phyloP scores from a whole-genome alignment of 169 alveolate species.

The Cryptosporidium bovis region DNA sequence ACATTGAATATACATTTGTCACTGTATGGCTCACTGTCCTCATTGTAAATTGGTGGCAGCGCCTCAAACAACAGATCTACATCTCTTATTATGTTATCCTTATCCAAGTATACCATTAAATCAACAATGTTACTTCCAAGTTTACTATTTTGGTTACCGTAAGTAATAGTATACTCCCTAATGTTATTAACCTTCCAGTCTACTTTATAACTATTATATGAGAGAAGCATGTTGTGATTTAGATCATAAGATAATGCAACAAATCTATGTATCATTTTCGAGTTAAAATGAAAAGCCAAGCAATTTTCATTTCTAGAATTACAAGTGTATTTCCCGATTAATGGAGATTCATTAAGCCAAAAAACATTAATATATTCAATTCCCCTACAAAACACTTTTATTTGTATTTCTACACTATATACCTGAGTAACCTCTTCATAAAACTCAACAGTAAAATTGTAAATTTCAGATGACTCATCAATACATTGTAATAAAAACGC shows the following conservation, averaged over 20 bases:
- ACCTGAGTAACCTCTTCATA: conserved; percentile 9
- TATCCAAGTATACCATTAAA: conserved; percentile 1
- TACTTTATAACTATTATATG: conserved; percentile 2
- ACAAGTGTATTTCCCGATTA: conserved; percentile 43
- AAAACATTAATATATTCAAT: conserved; percentile 37
- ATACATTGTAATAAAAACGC: conserved; percentile 6
- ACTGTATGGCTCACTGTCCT: not conserved
- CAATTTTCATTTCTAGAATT: conserved; percentile 35
- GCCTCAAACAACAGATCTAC: conserved; percentile 32
- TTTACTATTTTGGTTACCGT: not conserved
- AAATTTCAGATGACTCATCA: conserved; percentile 4
- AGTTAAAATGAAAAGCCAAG: conserved; percentile 27
- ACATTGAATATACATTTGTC: not conserved
- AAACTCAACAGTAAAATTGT: conserved; percentile 1
- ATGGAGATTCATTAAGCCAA: conserved; percentile 19
- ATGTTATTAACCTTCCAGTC: conserved; percentile 20
- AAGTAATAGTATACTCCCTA: not conserved
- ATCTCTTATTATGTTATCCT: conserved; percentile 25
- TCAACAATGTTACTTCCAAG: not conserved
- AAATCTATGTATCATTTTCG: conserved; percentile 26
- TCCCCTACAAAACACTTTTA: conserved; percentile 7
- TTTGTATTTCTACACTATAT: conserved; percentile 5
- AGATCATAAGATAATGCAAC: conserved; percentile 39
- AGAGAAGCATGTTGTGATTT: conserved; percentile 9
- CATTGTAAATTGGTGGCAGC: not conserved